Percentiles rank a stretch among this genome's conserved stretches.
Evolutionary conservation across 495 filamentous ascomycete genomes (phyloP).

Genomic region (Penicillium goetzii): DNA sequence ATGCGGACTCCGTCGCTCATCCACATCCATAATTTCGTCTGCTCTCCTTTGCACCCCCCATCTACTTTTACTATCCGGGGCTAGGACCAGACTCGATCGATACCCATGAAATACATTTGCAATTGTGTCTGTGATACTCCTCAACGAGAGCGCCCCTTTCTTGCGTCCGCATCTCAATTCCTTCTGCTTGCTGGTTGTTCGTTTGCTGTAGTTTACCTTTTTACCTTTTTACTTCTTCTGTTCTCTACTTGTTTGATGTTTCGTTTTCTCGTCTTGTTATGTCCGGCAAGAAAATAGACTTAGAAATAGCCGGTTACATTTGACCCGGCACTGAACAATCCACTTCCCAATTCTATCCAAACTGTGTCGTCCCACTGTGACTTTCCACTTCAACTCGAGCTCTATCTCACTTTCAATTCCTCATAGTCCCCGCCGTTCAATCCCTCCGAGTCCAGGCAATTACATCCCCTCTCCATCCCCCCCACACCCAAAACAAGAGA

Average conservation of each 20-base stretch:
- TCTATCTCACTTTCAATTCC: not conserved
- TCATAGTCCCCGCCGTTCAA: not conserved
- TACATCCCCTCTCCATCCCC: not conserved
- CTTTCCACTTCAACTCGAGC: not conserved
- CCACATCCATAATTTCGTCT: slow-evolving; percentile 16
- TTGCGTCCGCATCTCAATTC: not conserved
- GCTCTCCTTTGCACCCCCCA: not conserved
- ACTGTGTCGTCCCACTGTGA: not conserved
- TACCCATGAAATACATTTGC: slow-evolving; percentile 32
- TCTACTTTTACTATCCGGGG: not conserved
- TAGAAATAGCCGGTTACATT: not conserved
- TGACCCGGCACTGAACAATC: not conserved
- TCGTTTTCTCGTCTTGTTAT: not conserved
- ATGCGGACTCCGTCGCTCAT: slow-evolving; percentile 18
- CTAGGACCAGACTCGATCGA: slow-evolving; percentile 19
- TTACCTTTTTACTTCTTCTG: not conserved
- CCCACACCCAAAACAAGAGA: not conserved
- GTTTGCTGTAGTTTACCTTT: slow-evolving; percentile 6
- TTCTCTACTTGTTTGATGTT: not conserved
- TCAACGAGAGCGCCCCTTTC: slow-evolving; percentile 2
- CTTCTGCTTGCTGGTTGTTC: not conserved
- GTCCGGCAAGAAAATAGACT: slow-evolving; percentile 5
- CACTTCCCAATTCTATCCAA: not conserved
- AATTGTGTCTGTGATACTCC: slow-evolving; percentile 17
- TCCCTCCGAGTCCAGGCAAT: too few species aligned